A percentile compares a stretch with the other conserved stretches of the same genome.
Evolutionary conservation across 768 basidiomycete genomes (phyloP).

Genomic region (Tephrocybe sp.): DNA sequence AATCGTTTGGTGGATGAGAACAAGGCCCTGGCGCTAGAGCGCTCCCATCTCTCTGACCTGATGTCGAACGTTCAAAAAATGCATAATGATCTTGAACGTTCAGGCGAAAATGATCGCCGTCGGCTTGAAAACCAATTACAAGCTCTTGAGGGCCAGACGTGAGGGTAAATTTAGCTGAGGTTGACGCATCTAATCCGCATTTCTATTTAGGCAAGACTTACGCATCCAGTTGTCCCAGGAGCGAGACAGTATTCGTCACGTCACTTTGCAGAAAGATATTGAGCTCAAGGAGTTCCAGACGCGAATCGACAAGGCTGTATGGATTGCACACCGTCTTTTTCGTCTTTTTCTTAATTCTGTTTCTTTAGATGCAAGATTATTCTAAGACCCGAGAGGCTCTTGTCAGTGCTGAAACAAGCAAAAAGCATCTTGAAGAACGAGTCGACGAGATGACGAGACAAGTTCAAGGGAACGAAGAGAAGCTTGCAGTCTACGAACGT

Average conservation of each 20-base stretch:
- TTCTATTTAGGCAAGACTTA: constrained; percentile 61
- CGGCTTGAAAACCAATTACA: constrained; percentile 80
- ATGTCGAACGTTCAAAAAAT: constrained; percentile 90
- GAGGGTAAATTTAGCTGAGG: constrained; percentile 20
- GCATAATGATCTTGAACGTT: constrained; percentile 83
- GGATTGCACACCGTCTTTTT: constrained; percentile 19
- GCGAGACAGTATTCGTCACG: constrained; percentile 68
- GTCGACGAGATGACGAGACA: constrained; percentile 58
- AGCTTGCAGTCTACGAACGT: constrained; percentile 84
- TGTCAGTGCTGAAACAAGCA: constrained; percentile 72
- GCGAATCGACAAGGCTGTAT: constrained; percentile 68
- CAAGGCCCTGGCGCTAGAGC: constrained; percentile 71
- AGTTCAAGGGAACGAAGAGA: constrained; percentile 77
- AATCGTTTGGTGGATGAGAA: constrained; percentile 83
- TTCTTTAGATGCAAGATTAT: constrained; percentile 54
- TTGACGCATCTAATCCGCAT: neutral
- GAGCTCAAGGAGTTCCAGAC: constrained; percentile 73
- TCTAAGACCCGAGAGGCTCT: constrained; percentile 69
- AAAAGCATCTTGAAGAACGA: constrained; percentile 73
- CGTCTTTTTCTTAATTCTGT: constrained; percentile 11
- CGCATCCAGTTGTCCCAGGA: constrained; percentile 68
- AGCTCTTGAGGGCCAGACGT: constrained; percentile 79
- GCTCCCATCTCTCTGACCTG: constrained; percentile 81
- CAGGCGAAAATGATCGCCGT: constrained; percentile 77
- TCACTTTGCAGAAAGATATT: constrained; percentile 78